Base-by-base conservation (phyloP, 2,329 filamentous ascomycete species). In the Epichloe hybrida region DNA sequence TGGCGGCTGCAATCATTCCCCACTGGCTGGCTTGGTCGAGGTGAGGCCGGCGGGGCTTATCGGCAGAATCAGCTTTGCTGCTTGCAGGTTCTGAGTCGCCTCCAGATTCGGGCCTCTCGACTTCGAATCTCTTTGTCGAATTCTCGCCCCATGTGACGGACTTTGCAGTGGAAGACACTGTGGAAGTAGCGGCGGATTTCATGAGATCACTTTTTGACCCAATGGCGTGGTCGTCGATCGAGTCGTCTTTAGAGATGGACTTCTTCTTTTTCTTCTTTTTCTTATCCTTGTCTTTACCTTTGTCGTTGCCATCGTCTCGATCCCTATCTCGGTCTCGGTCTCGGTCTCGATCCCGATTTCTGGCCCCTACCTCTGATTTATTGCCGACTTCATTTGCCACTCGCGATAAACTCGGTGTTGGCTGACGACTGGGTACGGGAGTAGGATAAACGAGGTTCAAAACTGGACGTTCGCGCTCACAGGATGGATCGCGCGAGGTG, bases 61-160 rank as follows among this genome's bases (percentile, higher is more conserved):
- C 65, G 13, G 53, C 56, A 2, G 53, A 39, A 6, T 58, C 57
- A 45, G 64, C 60, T 27, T 61, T 63, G 27, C 49, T 53, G 21
- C 56, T 62, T 37, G 41, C 42, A 20, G 50, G 31, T 37, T 67
- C 66, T 9, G 55, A 53, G 45, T 64, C 61, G 48, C 59, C 65
- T 54, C 60, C 66, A n/a, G 58, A 58, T 43, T 77, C 76, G 6
- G 80, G 76, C 48, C 75, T 82, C 52, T 79, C 77, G 11, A 77
- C 72, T 46, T 82, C 77, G 54, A 80, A 84, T 53, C 79, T 76
- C 61, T 83, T 79, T 4, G 76, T 83, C 59, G 81, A 72, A 55
- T 82, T 81, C 53, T 81, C 70, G 11, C 79, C 81, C 81, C 80
- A 84, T 12, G 73, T 80, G 4, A 84, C 81, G 41, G 68, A 73